Evolutionary conservation across 352 stramenopile species (phyloP).

Genomic region (Phytophthora constricta): DNA sequence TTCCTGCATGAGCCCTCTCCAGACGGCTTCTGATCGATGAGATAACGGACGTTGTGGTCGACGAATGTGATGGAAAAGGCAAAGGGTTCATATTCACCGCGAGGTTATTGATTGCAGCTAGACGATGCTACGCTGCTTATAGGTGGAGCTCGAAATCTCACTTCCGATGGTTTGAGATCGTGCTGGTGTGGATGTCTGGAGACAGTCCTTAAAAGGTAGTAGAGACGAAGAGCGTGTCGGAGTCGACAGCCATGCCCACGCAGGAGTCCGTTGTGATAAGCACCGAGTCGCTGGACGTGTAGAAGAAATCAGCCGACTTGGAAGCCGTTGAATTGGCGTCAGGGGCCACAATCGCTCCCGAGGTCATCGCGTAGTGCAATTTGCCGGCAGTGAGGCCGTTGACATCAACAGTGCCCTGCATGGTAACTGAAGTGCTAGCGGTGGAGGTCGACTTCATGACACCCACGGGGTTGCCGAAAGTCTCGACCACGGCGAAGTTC

Average conservation of each 20-base stretch:
- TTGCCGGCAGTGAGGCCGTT: conserved; percentile 32
- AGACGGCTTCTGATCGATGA: background rate
- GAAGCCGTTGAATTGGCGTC: conserved; percentile 14
- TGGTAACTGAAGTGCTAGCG: conserved; percentile 28
- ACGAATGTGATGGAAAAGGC: background rate
- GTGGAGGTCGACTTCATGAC: conserved; percentile 48
- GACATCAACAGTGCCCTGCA: conserved; percentile 26
- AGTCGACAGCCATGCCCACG: conserved; percentile 57
- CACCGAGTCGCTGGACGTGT: conserved; percentile 32
- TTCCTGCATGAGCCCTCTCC: conserved; percentile 1
- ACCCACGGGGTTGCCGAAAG: conserved; percentile 51
- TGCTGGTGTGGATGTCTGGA: conserved; percentile 1
- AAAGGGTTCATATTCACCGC: conserved; percentile 2
- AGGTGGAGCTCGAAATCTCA: conserved; percentile 19
- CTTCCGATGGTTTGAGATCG: conserved; percentile 32
- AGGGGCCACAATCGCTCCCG: conserved; percentile 40
- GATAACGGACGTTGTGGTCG: conserved; percentile 19
- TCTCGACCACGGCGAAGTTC: conserved; percentile 55
- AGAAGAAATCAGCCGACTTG: conserved; percentile 47
- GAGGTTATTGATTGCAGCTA: conserved; percentile 11
- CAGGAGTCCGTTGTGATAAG: conserved; percentile 65
- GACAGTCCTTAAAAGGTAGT: conserved; percentile 41
- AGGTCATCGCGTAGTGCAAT: conserved; percentile 71
- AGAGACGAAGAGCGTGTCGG: conserved; percentile 64
- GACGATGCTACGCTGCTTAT: conserved; percentile 24